A percentile compares a stretch with the other conserved stretches of the same genome.
Conservation (phyloP, 1,139 yeast species). For the Magnusiomyces tetraspermus region DNA sequence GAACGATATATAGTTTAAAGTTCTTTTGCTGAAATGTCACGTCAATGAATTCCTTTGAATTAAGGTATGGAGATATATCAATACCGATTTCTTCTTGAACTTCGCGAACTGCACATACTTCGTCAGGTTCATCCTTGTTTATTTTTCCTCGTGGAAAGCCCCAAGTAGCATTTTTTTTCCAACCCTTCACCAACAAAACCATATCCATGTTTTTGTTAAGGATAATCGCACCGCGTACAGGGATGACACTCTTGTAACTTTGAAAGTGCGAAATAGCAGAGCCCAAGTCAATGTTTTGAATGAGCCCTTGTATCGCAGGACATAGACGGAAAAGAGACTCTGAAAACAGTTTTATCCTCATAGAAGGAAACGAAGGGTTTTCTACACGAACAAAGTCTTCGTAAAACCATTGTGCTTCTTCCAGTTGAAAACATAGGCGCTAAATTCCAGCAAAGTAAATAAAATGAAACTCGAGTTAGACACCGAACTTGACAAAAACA, state of each 20-base stretch:
- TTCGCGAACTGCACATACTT: constrained; percentile 90
- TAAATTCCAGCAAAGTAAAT: constrained; percentile 16
- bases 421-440: constrained; percentile 85
- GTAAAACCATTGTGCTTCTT: constrained; percentile 98
- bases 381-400: constrained; percentile 70
- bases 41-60: constrained; percentile 67
- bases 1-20: constrained; percentile 70
- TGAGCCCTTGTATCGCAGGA: constrained; percentile 46
- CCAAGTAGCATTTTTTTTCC: constrained; percentile 73
- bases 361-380: constrained; percentile 66
- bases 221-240: constrained; percentile 93
- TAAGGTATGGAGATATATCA: constrained; percentile 59
- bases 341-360: constrained; percentile 76
- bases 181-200: constrained; percentile 74
- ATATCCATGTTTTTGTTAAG: constrained; percentile 64
- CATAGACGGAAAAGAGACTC: constrained; percentile 63
- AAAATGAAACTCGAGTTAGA: no score
- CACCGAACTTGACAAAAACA: no score
- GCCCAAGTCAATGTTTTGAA: constrained; percentile 17
- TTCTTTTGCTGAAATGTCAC: constrained; percentile 77
- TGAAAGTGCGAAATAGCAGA: constrained; percentile 43
- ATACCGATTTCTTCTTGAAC: constrained; percentile 91
- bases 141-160: constrained; percentile 97
- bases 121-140: constrained; percentile 83
- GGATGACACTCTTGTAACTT: constrained; percentile 78